Percentiles rank a stretch among this genome's conserved stretches.
These are phyloP conservation scores for Apiotrichum mycotoxinovorans DNA, from an alignment of 1,284 basidiomycete species.

Conservation along the genomic window DNA sequence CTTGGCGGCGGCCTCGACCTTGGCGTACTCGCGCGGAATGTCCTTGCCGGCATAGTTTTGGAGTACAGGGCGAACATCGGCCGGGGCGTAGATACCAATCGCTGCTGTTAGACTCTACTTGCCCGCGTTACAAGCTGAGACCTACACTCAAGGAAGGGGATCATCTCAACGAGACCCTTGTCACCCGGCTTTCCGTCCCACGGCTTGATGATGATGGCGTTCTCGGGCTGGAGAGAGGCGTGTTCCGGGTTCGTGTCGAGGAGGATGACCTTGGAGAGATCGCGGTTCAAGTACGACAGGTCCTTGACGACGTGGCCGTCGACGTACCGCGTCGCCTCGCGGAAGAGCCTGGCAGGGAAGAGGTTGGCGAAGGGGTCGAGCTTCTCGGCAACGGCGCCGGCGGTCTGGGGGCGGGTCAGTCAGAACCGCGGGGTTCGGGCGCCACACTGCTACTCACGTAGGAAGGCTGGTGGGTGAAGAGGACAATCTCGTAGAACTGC, in stretches of 20 bases:
- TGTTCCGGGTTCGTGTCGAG: slow-evolving; percentile 83
- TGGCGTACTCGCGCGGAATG: slow-evolving; percentile 82
- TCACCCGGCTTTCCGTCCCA: slow-evolving; percentile 83
- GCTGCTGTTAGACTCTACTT: slow-evolving; percentile 56
- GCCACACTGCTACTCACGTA: slow-evolving; percentile 62
- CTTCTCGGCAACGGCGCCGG: slow-evolving; percentile 91
- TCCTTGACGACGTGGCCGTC: slow-evolving; percentile 84
- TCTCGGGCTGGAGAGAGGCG: slow-evolving; percentile 77
- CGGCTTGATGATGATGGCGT: slow-evolving; percentile 75
- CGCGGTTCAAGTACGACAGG: slow-evolving; percentile 86
- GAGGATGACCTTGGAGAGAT: slow-evolving; percentile 82
- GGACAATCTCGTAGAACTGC: slow-evolving; percentile 95
- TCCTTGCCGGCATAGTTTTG: slow-evolving; percentile 81
- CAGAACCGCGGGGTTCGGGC: slow-evolving; percentile 69
- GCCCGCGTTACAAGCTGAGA: slow-evolving; percentile 23
- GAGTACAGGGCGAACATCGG: slow-evolving; percentile 82
- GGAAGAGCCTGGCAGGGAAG: slow-evolving; percentile 83
- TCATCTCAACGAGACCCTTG: slow-evolving; percentile 78
- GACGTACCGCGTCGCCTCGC: slow-evolving; percentile 77
- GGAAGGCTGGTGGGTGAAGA: slow-evolving; percentile 87
- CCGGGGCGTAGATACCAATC: slow-evolving; percentile 76
- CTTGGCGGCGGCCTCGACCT: slow-evolving; percentile 77
- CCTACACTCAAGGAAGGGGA: slow-evolving; percentile 95
- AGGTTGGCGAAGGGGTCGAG: slow-evolving; percentile 90
- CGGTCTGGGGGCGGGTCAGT: too few relatives aligned